Conservation (phyloP, 2,329 filamentous ascomycete genomes). For the Huntiella savannae region DNA sequence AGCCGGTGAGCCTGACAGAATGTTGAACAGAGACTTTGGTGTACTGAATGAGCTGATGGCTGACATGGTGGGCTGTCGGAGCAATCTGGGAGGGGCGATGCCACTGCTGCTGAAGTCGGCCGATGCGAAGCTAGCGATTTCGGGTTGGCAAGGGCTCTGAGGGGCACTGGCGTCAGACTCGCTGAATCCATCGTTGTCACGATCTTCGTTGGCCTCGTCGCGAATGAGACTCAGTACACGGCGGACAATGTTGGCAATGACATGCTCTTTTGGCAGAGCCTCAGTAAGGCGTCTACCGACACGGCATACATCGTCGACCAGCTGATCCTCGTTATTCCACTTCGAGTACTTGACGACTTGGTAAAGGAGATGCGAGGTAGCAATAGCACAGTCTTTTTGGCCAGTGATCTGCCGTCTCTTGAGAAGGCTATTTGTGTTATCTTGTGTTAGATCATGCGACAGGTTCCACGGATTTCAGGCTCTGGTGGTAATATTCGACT, state of each 20-base stretch:
- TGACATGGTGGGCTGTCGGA: conserved; percentile 25
- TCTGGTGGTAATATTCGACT: conserved; percentile 17
- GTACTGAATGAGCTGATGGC: conserved; percentile 45
- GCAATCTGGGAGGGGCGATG: conserved; percentile 9
- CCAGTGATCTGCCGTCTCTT: conserved; percentile 81
- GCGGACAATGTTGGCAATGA: conserved; percentile 84
- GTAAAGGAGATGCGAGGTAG: conserved; percentile 73
- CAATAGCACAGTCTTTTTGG: conserved; percentile 73
- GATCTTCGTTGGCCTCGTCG: conserved; percentile 70
- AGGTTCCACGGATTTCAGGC: not conserved
- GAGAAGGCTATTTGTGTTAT: conserved; percentile 42
- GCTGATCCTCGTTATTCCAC: conserved; percentile 55
- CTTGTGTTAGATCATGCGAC: not conserved
- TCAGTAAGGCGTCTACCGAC: conserved; percentile 61
- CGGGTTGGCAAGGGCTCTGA: conserved; percentile 17
- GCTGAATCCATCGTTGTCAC: conserved; percentile 38
- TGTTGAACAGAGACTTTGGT: conserved; percentile 67
- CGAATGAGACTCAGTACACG: conserved; percentile 79
- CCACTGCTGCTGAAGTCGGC: conserved; percentile 11
- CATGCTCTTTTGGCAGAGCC: conserved; percentile 77
- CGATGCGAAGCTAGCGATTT: conserved; percentile 16
- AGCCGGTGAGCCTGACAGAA: conserved; percentile 38
- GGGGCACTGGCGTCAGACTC: conserved; percentile 27
- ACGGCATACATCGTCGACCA: conserved; percentile 62
- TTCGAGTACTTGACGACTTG: conserved; percentile 70